Percentiles rank a stretch among this genome's conserved stretches.
phyloP scores from a whole-genome alignment of 1,139 yeast genomes.

The Diutina neorugosa region DNA sequence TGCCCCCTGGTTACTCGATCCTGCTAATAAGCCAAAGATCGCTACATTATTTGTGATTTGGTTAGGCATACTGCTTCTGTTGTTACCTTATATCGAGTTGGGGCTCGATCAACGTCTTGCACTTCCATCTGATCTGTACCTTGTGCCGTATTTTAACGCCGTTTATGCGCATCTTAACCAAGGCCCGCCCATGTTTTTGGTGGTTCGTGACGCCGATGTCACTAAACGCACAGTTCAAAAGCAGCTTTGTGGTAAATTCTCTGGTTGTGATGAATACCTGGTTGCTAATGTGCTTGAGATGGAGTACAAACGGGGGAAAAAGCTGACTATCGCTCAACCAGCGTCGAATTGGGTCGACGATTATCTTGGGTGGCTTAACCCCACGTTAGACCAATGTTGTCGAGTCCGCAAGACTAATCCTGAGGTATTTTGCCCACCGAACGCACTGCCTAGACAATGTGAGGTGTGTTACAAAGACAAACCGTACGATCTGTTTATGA shows the following conservation, averaged over 20 bases:
- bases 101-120: slow-evolving; percentile 90
- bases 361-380: slow-evolving; percentile 76
- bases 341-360: slow-evolving; percentile 91
- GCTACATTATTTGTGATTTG: slow-evolving; percentile 44
- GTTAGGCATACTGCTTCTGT: slow-evolving; percentile 55
- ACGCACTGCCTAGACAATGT: slow-evolving; percentile 62
- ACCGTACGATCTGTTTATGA: slow-evolving; percentile 63
- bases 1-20: slow-evolving; percentile 48
- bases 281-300: slow-evolving; percentile 77
- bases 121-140: slow-evolving; percentile 69
- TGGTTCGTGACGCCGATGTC: slow-evolving; percentile 52
- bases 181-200: slow-evolving; percentile 89
- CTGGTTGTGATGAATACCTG: slow-evolving; percentile 71
- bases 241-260: slow-evolving; percentile 74
- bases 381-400: slow-evolving; percentile 79
- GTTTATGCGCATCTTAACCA: slow-evolving; percentile 61
- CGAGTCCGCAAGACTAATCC: slow-evolving; percentile 36
- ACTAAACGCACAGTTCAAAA: slow-evolving; percentile 54
- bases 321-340: slow-evolving; percentile 67
- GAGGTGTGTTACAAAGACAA: slow-evolving; percentile 53
- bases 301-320: slow-evolving; percentile 56
- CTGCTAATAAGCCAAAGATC: slow-evolving; percentile 35
- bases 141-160: slow-evolving; percentile 70
- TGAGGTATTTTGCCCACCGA: slow-evolving; percentile 49
- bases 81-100: slow-evolving; percentile 55